Base-by-base conservation (phyloP, 768 basidiomycete genomes). In the Tulasnella sp. region DNA sequence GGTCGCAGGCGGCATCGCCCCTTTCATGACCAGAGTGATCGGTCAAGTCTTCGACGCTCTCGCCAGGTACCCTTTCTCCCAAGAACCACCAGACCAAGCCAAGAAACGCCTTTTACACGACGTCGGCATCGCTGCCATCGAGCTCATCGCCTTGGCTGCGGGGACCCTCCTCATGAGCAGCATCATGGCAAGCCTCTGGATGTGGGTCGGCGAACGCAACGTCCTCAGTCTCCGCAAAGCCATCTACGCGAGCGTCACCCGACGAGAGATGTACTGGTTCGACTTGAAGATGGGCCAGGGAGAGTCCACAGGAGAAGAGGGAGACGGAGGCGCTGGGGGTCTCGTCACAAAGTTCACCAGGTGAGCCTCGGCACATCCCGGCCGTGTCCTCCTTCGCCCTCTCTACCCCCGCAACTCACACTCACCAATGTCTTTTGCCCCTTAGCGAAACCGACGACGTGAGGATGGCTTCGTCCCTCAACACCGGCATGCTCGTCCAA, bases 371-470 rank as follows among this genome's bases (percentile, higher is more conserved):
- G 40, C 42, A 12, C 42, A n/a, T n/a, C 3, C 44, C n/a, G n/a
- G n/a, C n/a, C n/a, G n/a, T n/a, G 52, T 40, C 44, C 22, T 62
- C 19, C 16, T 14, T 59, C n/a, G 16, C 16, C 0, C 6, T 3
- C 36, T 22, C 52, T 59, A 26, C 29, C 52, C 22, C 52, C 63
- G 39, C 34, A 40, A 35, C 19, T 5, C 3, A 19, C 63, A 12
- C 63, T 12, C 63, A 34, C 34, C 35, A 36, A 65, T 65, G 63
- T 7, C 34, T 34, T n/a, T 1, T 29, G n/a, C n/a, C 16, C 63
- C 39, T 5, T 77, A 98, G 95, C 75, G 96, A 98, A 80, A 97
- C 95, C 7, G 94, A 98, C 80, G 92, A 97, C 75, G 90, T 97
- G 59, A 89, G 96, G 47, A 83, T 88, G 73, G 95, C 93, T 0